These are phyloP conservation scores for Acacia melanoxylon DNA, from an alignment of 306 rosid genomes.

Conservation along the genomic window DNA sequence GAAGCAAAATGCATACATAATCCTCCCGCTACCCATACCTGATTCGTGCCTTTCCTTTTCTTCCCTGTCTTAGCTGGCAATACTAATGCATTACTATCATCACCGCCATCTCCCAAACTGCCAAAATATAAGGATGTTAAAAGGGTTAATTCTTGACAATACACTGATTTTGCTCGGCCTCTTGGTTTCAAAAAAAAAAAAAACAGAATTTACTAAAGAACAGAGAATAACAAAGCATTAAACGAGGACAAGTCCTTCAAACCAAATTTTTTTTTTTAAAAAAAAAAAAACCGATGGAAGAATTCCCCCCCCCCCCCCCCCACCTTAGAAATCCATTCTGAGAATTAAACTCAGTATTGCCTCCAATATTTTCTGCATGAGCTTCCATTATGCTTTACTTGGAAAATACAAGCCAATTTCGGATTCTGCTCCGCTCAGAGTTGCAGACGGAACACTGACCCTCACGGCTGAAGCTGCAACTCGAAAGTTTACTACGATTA, in stretches of 20 bases:
- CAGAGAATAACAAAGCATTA: neutral
- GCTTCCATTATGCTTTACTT: constrained; percentile 16
- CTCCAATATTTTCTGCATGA: constrained; percentile 9
- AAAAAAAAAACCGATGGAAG: neutral
- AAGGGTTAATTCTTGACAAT: neutral
- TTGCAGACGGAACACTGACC: neutral
- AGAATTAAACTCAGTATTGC: neutral
- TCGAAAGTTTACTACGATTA: neutral
- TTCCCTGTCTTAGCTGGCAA: constrained; percentile 44
- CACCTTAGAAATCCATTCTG: constrained; percentile 27
- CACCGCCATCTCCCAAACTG: constrained; percentile 50
- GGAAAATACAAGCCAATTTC: neutral
- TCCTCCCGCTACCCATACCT: constrained; percentile 36
- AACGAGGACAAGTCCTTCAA: neutral
- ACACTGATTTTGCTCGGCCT: neutral
- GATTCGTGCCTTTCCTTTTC: constrained; percentile 50
- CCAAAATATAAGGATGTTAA: neutral
- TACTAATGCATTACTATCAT: constrained; percentile 48
- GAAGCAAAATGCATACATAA: neutral
- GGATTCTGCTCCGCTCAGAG: neutral
- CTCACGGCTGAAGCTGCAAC: neutral
- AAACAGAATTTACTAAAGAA: neutral
- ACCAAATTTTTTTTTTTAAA: no score
- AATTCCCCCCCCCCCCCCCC: no score
- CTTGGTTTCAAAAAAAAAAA: neutral